A percentile compares a stretch with the other conserved stretches of the same genome.
Conservation (phyloP, 73 alveolate genomes). For the Paramecium pentaurelia region DNA sequence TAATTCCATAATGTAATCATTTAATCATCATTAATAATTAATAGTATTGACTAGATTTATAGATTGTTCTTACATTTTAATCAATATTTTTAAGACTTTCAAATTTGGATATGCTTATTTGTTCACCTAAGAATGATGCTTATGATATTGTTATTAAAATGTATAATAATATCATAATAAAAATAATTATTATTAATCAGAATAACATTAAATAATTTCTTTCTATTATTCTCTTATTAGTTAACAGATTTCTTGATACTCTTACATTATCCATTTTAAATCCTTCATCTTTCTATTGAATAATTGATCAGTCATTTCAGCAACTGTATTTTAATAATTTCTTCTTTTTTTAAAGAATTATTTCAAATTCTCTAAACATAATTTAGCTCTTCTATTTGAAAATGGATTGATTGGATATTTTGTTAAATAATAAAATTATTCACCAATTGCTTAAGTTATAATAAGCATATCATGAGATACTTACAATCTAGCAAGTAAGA, state of each 20-base stretch:
- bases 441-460: neutral
- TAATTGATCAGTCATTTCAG: neutral
- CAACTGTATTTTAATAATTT: neutral
- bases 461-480: neutral
- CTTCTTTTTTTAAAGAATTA: neutral
- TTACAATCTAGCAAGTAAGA: neutral
- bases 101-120: neutral
- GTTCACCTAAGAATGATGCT: neutral
- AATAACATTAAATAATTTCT: neutral
- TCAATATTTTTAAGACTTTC: neutral
- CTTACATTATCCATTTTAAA: neutral
- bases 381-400: neutral
- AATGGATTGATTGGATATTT: neutral
- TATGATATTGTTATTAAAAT: neutral
- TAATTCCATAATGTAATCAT: neutral
- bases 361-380: neutral
- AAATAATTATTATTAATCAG: neutral
- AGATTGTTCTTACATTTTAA: neutral
- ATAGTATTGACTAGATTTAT: neutral
- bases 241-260: neutral
- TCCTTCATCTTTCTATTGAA: neutral
- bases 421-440: neutral
- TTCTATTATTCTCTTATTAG: neutral
- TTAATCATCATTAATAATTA: neutral
- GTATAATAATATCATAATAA: neutral